Percentiles rank a stretch among this genome's conserved stretches.
These are phyloP conservation scores for Boletellus sp. DNA, from an alignment of 768 basidiomycete genomes.

Conservation along the genomic window DNA sequence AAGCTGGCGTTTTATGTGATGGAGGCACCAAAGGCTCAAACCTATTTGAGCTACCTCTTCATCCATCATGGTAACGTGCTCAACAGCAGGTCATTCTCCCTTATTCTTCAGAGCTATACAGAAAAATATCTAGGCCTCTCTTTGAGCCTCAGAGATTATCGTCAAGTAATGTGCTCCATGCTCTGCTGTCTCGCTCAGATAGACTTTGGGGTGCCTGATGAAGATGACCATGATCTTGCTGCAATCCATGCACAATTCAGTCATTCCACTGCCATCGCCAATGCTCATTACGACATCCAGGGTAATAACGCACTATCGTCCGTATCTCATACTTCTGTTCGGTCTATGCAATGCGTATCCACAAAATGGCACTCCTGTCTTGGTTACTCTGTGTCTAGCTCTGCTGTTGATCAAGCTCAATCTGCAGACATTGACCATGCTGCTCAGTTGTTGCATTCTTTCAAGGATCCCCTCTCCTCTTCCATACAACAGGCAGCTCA, in stretches of 20 bases:
- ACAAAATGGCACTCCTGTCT: conserved; percentile 1
- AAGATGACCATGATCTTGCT: neutral
- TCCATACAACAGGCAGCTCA: neutral
- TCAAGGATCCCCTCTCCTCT: neutral
- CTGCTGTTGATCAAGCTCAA: too few relatives aligned
- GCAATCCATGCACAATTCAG: conserved; percentile 1
- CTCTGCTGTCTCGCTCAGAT: neutral
- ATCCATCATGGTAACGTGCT: neutral
- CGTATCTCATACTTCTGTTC: neutral
- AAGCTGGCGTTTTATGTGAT: neutral
- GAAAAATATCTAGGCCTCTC: neutral
- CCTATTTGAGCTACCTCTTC: neutral
- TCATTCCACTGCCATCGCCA: neutral
- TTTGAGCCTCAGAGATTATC: neutral
- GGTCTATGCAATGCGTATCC: conserved; percentile 1
- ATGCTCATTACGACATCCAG: conserved; percentile 3
- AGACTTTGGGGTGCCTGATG: neutral
- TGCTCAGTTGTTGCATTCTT: neutral
- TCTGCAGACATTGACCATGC: too few relatives aligned
- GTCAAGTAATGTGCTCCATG: neutral
- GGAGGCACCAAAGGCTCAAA: neutral
- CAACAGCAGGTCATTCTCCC: too few relatives aligned
- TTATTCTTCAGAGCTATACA: too few relatives aligned
- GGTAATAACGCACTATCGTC: neutral
- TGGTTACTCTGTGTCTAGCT: too few relatives aligned